A percentile compares a stretch with the other conserved stretches of the same genome.
Evolutionary conservation across 345 rosid genomes (phyloP).

Genomic region (Brassica rapa): DNA sequence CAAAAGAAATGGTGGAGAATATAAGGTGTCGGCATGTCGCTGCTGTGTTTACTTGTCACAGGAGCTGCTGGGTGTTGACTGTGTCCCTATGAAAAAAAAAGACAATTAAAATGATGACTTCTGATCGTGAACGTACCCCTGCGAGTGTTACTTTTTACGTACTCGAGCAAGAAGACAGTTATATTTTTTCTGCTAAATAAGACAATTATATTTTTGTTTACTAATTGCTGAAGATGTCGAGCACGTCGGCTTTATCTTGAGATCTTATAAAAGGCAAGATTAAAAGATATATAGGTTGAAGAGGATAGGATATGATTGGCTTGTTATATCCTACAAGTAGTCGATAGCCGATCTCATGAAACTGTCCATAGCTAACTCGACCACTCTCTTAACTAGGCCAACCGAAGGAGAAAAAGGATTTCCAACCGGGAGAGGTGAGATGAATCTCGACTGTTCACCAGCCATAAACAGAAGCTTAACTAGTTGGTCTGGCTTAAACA

Average conservation of each 20-base stretch:
- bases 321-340: conserved; percentile 51
- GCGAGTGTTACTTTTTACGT: not conserved
- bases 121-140: not conserved
- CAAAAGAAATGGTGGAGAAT: not conserved
- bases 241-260: not conserved
- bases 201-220: not conserved
- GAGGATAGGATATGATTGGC: not conserved
- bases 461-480: conserved; percentile 79
- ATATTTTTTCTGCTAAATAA: too few relatives aligned
- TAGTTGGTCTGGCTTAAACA: conserved; percentile 61
- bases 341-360: conserved; percentile 80
- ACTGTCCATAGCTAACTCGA: conserved; percentile 55
- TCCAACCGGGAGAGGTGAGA: conserved; percentile 57
- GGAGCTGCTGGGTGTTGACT: not conserved
- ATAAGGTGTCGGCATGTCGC: not conserved
- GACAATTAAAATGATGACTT: not conserved
- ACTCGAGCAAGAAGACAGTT: not conserved
- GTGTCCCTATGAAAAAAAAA: not conserved
- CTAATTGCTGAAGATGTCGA: not conserved
- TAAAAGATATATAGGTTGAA: not conserved
- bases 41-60: not conserved
- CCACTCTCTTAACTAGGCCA: conserved; percentile 56
- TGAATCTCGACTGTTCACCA: conserved; percentile 65
- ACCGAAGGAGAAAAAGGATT: conserved; percentile 55
- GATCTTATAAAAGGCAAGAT: too few relatives aligned